phyloP scores from a whole-genome alignment of 1,284 basidiomycete genomes.

The Bjerkandera adusta region DNA sequence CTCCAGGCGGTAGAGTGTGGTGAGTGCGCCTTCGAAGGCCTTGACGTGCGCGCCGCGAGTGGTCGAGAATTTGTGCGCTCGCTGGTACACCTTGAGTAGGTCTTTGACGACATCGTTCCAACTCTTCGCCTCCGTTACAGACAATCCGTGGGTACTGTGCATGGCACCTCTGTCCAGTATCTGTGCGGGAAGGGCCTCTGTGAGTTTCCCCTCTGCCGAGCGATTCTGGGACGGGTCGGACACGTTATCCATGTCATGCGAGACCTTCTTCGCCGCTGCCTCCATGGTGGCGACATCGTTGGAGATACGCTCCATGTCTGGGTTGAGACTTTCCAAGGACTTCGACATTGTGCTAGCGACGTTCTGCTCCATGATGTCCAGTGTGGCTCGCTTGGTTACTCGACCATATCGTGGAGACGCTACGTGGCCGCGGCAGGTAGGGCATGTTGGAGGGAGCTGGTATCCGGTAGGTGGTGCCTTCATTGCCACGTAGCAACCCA shows the following conservation, averaged over 20 bases:
- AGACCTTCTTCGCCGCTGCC: conserved; percentile 16
- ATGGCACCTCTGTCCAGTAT: conserved; percentile 15
- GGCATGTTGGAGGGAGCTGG: conserved; percentile 47
- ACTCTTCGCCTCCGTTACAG: conserved; percentile 24
- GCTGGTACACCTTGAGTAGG: conserved; percentile 34
- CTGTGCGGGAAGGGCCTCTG: conserved; percentile 13
- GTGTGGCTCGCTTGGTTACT: conserved; percentile 52
- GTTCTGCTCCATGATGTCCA: conserved; percentile 64
- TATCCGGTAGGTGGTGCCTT: conserved; percentile 37
- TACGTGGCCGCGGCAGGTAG: conserved; percentile 49
- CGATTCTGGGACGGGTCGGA: conserved; percentile 11
- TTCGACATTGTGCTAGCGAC: conserved; percentile 48
- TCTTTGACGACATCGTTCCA: conserved; percentile 37
- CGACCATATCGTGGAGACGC: conserved; percentile 54
- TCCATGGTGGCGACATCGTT: conserved; percentile 5
- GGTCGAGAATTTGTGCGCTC: conserved; percentile 33
- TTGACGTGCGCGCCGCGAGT: conserved; percentile 45
- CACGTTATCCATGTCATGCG: not conserved
- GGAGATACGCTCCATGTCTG: conserved; percentile 27
- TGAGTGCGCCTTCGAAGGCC: conserved; percentile 51
- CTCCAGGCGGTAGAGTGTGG: conserved; percentile 45
- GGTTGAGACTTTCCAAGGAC: conserved; percentile 32
- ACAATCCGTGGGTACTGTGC: conserved; percentile 29
- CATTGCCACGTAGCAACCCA: conserved; percentile 39
- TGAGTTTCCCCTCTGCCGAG: conserved; percentile 8